Percentiles rank a stretch among this genome's conserved stretches.
Conservation (phyloP, 169 alveolate genomes). For the Eimeria necatrix region DNA sequence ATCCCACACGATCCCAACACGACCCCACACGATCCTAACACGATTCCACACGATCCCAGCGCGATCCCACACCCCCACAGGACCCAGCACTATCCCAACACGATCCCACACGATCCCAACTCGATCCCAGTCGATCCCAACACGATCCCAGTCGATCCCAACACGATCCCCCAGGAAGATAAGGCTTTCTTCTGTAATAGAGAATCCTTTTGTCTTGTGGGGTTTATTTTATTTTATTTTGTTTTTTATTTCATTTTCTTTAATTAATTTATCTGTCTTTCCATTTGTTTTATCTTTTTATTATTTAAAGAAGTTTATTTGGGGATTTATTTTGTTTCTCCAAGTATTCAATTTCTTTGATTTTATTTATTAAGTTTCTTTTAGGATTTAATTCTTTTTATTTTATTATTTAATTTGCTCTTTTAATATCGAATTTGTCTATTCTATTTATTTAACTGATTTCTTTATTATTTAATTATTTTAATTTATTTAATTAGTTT, state of each 20-base stretch:
- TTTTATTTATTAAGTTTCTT: background rate
- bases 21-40: too few relatives aligned
- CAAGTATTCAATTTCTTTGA: background rate
- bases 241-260: background rate
- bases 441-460: background rate
- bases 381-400: background rate
- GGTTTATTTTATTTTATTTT: background rate
- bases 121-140: too few relatives aligned
- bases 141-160: too few relatives aligned
- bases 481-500: too few relatives aligned
- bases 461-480: background rate
- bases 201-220: background rate
- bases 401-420: background rate
- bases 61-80: too few relatives aligned
- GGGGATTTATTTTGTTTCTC: background rate
- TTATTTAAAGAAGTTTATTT: background rate
- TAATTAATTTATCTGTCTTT: background rate
- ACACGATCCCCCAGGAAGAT: too few relatives aligned
- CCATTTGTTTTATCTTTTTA: background rate
- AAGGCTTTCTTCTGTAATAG: too few relatives aligned
- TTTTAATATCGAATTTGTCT: background rate
- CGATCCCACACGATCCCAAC: too few relatives aligned
- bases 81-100: too few relatives aligned
- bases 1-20: too few relatives aligned
- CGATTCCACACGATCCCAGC: too few relatives aligned